Base-by-base conservation (phyloP, 176 grass and related monocot species). In the Miscanthus lutarioriparius region DNA sequence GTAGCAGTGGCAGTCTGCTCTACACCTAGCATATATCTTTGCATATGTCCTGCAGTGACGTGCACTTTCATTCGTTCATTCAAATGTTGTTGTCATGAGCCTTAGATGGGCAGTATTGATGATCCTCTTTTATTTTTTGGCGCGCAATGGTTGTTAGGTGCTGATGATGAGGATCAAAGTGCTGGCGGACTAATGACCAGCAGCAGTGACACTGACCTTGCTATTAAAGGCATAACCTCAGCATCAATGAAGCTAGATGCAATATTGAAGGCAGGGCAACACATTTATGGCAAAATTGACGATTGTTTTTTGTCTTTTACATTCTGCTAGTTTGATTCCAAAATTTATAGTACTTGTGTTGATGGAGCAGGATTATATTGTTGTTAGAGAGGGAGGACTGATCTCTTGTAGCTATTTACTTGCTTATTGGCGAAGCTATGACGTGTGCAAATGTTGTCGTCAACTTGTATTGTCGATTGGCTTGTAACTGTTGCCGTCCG, bases 241-340 rank as follows among this genome's bases (percentile, higher is more conserved):
- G 30, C 79, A 82, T 86, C 74, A 86, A 59, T 73, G 79, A 86
- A 54, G 70, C 53, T 77, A 25, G 32, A 53, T 40, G 59, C 81
- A 44, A 75, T 54, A 71, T 84, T 89, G 70, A 81, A 80, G 76
- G 59, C 47, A 51, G 47, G 15, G 47, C 58, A 25, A 48, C 44
- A 68, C 54, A 68, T 45, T 82, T 33, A 73, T 73, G 22, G 43
- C 36, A 67, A 76, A 78, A 86, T 47, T 59, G 79, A 86, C 74
- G 4, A 20, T 45, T 33, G 65, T 22, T 20, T 39, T 68, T 40
- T 45, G 72, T 82, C 56, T 82, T n/a, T 56, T 69, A 32, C 6
- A 36, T 16, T 13, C 32, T 80, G 30, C 38, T 25, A 43, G 80
- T 72, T 82, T 78, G 19, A 41, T 82, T 86, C 70, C 11, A 49